These are phyloP conservation scores for Penicillium coprophilum DNA, from an alignment of 495 filamentous ascomycete species.

Conservation along the genomic window DNA sequence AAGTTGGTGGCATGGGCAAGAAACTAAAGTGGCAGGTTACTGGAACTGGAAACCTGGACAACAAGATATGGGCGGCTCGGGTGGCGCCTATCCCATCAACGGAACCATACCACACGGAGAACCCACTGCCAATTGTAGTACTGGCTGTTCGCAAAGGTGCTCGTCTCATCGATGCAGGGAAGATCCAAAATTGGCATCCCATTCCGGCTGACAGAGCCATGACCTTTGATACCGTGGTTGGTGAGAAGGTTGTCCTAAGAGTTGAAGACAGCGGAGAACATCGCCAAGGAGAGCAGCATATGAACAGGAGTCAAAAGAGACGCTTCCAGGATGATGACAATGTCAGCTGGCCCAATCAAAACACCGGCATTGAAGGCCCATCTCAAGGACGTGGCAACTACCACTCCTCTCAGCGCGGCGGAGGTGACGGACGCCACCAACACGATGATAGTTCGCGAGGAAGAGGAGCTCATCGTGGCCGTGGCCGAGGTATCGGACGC, in stretches of 20 bases:
- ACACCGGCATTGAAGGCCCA: slow-evolving; percentile 16
- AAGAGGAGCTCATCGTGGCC: slow-evolving; percentile 47
- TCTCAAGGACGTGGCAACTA: slow-evolving; percentile 15
- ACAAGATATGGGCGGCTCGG: slow-evolving; percentile 82
- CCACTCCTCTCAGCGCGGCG: slow-evolving; percentile 24
- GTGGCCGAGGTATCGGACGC: slow-evolving; percentile 47
- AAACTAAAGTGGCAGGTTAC: slow-evolving; percentile 82
- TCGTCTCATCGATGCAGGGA: slow-evolving; percentile 74
- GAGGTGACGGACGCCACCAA: slow-evolving; percentile 24
- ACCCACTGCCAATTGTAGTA: slow-evolving; percentile 69
- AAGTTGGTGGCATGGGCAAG: slow-evolving; percentile 79
- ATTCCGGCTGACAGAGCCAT: slow-evolving; percentile 65
- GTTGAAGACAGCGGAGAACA: slow-evolving; percentile 67
- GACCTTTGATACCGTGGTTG: slow-evolving; percentile 75
- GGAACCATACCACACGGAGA: slow-evolving; percentile 70
- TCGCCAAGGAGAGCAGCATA: slow-evolving; percentile 30
- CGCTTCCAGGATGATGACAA: slow-evolving; percentile 42
- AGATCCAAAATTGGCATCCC: slow-evolving; percentile 83
- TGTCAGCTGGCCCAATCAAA: slow-evolving; percentile 19
- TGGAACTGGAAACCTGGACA: slow-evolving; percentile 69
- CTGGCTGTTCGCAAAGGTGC: slow-evolving; percentile 69
- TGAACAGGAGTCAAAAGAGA: slow-evolving; percentile 54
- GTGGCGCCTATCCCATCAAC: slow-evolving; percentile 68
- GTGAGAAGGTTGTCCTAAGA: slow-evolving; percentile 79
- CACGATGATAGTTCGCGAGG: slow-evolving; percentile 35